Conservation (phyloP, 106 monocot species). For the Amphibolis antarctica region DNA sequence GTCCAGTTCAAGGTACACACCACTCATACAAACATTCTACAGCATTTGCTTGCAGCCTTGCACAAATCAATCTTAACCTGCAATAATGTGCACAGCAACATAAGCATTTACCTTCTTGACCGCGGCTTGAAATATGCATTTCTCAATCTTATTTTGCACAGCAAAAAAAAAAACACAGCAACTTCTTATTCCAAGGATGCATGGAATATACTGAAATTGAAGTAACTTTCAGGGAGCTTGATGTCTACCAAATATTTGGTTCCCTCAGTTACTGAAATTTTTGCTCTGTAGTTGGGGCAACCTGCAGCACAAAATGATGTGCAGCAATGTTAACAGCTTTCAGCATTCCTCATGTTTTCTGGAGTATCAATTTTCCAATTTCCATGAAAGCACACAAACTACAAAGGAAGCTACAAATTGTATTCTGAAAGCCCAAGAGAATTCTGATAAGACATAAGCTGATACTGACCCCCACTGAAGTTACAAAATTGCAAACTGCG, state of each 20-base stretch:
- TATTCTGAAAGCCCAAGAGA: not conserved
- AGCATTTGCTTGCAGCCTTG: not conserved
- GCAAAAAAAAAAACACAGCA: not conserved
- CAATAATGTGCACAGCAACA: not conserved
- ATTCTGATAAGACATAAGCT: not conserved
- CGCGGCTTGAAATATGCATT: not conserved
- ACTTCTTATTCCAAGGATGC: not conserved
- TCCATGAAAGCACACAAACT: not conserved
- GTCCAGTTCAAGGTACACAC: not conserved
- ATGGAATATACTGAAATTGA: not conserved
- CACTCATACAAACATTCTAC: constrained; percentile 1
- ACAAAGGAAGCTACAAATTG: not conserved
- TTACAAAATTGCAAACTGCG: constrained; percentile 92
- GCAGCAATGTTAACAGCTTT: not conserved
- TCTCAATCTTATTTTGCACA: not conserved
- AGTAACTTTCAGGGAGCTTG: not conserved
- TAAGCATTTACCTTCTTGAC: not conserved
- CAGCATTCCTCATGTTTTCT: not conserved
- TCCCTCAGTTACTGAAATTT: constrained; percentile 42
- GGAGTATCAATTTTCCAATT: not conserved
- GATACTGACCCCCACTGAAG: constrained; percentile 61
- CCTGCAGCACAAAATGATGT: constrained; percentile 19
- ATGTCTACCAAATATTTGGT: not conserved
- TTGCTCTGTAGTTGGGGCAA: constrained; percentile 42
- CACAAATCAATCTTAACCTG: not conserved